phyloP scores from a whole-genome alignment of 345 rosid genomes.

The Euphorbia pulcherrima region DNA sequence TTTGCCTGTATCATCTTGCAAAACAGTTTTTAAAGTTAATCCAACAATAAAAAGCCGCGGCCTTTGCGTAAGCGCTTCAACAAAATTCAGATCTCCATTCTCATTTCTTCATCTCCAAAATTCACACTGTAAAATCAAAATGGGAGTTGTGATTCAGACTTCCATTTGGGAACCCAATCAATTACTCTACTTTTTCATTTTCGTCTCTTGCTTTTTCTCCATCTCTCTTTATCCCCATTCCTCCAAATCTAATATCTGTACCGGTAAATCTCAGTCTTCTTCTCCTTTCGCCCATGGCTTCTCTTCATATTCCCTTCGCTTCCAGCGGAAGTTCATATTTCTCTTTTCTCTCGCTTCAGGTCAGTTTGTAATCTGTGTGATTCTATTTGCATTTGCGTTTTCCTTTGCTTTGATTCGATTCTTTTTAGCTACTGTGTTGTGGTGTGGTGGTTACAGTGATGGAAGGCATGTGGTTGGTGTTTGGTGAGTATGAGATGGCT shows the following conservation, averaged over 20 bases:
- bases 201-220: slow-evolving; percentile 53
- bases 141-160: slow-evolving; percentile 71
- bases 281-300: not conserved
- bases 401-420: not conserved
- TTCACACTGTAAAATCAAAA: slow-evolving; percentile 7
- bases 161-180: slow-evolving; percentile 67
- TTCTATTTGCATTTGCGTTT: not conserved
- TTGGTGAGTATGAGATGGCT: slow-evolving; percentile 69
- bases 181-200: slow-evolving; percentile 49
- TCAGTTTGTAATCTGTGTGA: slow-evolving; percentile 9
- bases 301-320: slow-evolving; percentile 42
- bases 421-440: not conserved
- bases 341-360: slow-evolving; percentile 78
- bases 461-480: slow-evolving; percentile 78
- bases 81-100: slow-evolving; percentile 9
- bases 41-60: no score
- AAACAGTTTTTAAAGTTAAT: no score
- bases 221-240: slow-evolving; percentile 45
- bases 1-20: no score
- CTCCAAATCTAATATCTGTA: slow-evolving; percentile 21
- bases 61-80: no score
- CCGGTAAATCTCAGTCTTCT: slow-evolving; percentile 20
- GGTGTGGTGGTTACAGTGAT: no score
- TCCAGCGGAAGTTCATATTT: slow-evolving; percentile 63
- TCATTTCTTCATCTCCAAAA: not conserved